Conservation (phyloP, 345 rosid species). For the Gossypium herbaceum region DNA sequence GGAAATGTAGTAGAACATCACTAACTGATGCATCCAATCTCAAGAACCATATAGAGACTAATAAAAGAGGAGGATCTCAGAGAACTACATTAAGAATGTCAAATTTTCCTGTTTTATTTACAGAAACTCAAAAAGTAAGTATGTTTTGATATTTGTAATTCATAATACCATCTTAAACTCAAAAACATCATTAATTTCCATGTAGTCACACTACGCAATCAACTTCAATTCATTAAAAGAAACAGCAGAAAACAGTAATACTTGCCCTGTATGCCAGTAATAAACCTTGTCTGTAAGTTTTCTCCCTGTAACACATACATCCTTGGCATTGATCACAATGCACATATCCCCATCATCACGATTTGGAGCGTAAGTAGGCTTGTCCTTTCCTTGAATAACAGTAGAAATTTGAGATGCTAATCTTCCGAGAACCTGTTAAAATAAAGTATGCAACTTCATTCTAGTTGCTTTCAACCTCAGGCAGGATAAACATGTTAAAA, state of each 20-base stretch:
- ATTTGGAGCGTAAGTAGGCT: constrained; percentile 86
- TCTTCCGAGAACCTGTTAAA: constrained; percentile 82
- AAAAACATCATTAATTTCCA: not conserved
- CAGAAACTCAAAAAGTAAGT: not conserved
- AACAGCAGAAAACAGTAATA: constrained; percentile 15
- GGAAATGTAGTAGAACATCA: not conserved
- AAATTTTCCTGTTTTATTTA: not conserved
- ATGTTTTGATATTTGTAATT: not conserved
- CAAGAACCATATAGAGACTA: not conserved
- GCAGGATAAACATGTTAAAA: not conserved
- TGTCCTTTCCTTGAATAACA: constrained; percentile 92
- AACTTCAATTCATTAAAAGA: not conserved
- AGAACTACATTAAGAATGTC: not conserved
- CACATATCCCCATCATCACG: constrained; percentile 97
- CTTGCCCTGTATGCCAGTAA: constrained; percentile 94
- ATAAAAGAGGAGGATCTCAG: not conserved
- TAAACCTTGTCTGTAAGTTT: constrained; percentile 91
- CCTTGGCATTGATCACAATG: constrained; percentile 95
- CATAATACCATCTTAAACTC: not conserved
- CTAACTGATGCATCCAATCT: not conserved
- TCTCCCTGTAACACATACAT: constrained; percentile 76
- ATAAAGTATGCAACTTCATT: not conserved
- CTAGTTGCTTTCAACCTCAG: not conserved
- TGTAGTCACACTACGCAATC: not conserved
- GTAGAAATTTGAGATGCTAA: constrained; percentile 91